phyloP scores from a whole-genome alignment of 2,329 filamentous ascomycete species.

The Arthrinium puccinioides region DNA sequence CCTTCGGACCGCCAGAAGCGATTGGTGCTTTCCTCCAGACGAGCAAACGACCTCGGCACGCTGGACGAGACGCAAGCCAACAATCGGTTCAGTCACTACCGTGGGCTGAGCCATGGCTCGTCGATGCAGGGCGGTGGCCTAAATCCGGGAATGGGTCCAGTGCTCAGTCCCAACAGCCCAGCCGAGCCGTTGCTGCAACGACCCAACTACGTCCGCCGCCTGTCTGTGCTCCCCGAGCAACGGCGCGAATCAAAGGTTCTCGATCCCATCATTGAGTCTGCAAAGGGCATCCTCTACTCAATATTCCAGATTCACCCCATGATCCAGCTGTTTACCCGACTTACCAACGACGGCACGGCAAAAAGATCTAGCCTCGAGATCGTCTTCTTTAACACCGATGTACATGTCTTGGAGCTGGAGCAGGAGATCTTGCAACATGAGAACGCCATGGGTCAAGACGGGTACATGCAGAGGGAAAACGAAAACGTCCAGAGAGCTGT shows the following conservation, averaged over 20 bases:
- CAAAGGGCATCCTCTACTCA: constrained; percentile 60
- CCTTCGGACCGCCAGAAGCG: constrained; percentile 50
- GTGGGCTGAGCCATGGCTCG: constrained; percentile 61
- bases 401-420: constrained; percentile 58
- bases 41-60: constrained; percentile 52
- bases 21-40: constrained; percentile 58
- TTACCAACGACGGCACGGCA: constrained; percentile 52
- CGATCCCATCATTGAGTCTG: constrained; percentile 56
- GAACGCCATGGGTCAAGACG: constrained; percentile 39
- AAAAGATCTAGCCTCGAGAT: constrained; percentile 59
- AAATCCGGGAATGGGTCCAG: constrained; percentile 25
- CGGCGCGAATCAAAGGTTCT: constrained; percentile 53
- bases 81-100: constrained; percentile 60
- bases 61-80: constrained; percentile 56
- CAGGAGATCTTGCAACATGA: constrained; percentile 58
- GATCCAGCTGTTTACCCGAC: constrained; percentile 57
- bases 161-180: constrained; percentile 51
- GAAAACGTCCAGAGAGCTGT: constrained; percentile 58
- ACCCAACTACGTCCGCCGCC: constrained; percentile 55
- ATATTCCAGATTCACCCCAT: constrained; percentile 62
- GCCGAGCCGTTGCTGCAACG: constrained; percentile 50
- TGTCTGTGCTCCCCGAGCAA: constrained; percentile 57
- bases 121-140: constrained; percentile 52
- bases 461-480: constrained; percentile 45
- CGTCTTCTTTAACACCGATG: constrained; percentile 61